phyloP scores from a whole-genome alignment of 805 yeast species.

The Lipomyces yamadae region DNA sequence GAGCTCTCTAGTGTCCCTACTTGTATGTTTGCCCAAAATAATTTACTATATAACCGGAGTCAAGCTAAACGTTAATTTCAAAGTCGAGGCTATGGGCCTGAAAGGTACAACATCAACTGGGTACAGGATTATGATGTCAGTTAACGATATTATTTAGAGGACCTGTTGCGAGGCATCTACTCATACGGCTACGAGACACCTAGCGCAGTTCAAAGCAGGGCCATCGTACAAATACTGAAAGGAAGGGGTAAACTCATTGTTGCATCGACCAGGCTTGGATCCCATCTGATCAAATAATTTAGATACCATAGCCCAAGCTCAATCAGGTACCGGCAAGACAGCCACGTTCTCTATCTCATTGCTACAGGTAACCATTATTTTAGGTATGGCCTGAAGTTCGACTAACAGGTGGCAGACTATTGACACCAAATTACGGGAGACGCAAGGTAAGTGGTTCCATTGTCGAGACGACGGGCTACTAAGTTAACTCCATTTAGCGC shows the following conservation, averaged over 20 bases:
- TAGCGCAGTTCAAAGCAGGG: constrained; percentile 80
- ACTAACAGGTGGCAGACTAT: constrained; percentile 21
- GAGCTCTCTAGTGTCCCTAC: constrained; percentile 29
- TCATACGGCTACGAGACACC: constrained; percentile 83
- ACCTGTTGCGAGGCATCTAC: constrained; percentile 63
- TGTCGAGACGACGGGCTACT: constrained; percentile 44
- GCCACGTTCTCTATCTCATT: constrained; percentile 79
- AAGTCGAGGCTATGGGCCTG: constrained; percentile 41
- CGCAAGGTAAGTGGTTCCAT: constrained; percentile 30
- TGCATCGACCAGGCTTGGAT: not conserved
- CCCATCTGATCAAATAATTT: not conserved
- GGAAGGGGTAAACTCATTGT: constrained; percentile 51
- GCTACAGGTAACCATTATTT: constrained; percentile 47
- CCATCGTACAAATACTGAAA: constrained; percentile 75
- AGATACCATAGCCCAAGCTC: constrained; percentile 82
- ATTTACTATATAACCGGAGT: not conserved
- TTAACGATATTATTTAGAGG: constrained; percentile 30
- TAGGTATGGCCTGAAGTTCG: not conserved
- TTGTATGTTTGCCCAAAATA: constrained; percentile 21
- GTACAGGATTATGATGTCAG: not conserved
- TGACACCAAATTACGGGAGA: constrained; percentile 38
- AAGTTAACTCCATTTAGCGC: constrained; percentile 63
- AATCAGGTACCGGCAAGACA: constrained; percentile 91
- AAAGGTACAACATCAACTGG: constrained; percentile 35
- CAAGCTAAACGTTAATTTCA: constrained; percentile 9